Conservation (phyloP, 2,329 filamentous ascomycete species). For the Neophaeococcomyces mojaviensis region DNA sequence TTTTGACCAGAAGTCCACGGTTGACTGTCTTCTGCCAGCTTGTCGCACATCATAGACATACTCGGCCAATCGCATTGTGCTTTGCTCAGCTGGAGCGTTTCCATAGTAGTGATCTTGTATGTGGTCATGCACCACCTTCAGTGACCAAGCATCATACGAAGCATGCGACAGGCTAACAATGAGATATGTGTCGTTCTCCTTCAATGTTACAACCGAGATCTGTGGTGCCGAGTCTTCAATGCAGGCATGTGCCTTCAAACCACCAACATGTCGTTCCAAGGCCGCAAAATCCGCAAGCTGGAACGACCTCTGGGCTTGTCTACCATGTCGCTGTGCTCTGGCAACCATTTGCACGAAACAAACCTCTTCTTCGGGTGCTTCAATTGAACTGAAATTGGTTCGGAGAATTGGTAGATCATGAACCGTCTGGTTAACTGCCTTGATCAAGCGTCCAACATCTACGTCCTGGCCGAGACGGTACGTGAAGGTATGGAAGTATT, state of each 20-base stretch:
- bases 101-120: constrained; percentile 51
- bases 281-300: constrained; percentile 4
- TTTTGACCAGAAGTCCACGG: constrained; percentile 1
- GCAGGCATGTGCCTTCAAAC: constrained; percentile 17
- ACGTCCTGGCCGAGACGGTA: constrained; percentile 51
- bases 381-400: constrained; percentile 58
- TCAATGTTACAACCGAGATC: constrained; percentile 31
- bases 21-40: not conserved
- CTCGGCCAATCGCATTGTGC: not conserved
- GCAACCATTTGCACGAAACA: constrained; percentile 13
- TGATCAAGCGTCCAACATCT: constrained; percentile 49
- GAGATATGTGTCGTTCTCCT: constrained; percentile 34
- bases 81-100: not conserved
- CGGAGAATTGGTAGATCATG: constrained; percentile 61
- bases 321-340: not conserved
- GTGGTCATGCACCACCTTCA: constrained; percentile 65
- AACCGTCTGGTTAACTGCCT: constrained; percentile 57
- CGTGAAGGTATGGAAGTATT: constrained; percentile 82
- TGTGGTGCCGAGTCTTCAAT: constrained; percentile 11
- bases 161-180: constrained; percentile 73
- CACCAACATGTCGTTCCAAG: constrained; percentile 9
- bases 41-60: not conserved
- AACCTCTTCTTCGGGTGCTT: constrained; percentile 29
- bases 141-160: constrained; percentile 82
- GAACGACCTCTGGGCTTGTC: constrained; percentile 1